Evolutionary conservation across 2,329 filamentous ascomycete genomes (phyloP), one percentile per base, ranked within the genome.

Genomic region (Chrysosporium queenslandicum): DNA sequence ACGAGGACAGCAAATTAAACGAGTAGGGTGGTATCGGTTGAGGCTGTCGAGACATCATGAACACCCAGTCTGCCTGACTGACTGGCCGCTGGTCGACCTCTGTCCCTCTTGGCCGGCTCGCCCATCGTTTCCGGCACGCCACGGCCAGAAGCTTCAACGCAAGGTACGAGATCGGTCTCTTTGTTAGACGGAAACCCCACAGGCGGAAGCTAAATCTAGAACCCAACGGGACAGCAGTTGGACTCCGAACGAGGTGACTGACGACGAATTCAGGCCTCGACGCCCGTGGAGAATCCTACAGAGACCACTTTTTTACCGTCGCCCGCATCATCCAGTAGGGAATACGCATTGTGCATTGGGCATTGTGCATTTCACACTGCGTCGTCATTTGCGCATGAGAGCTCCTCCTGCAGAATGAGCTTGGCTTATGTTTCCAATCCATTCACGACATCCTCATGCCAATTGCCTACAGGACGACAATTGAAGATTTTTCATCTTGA

Each of bases 11-110:
- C 23, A 50, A 50, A 32, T 42, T 23, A 42, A 41, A 50, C 37
- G 27, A 36, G 37, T 36, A 42, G 47, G 47, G 47, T 50, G 37
- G 36, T 34, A 50, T 50, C 47, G 47, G 47, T 30, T 50, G 23
- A 41, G 14, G 2, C 21, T 14, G 36, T 34, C 43, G 14, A 29
- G 18, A 37, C n/a, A 48, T 39, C 34, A 29, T 48, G 32, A 39
- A 2, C 20, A 12, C 30, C 18, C 45, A 34, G 29, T 37, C 30
- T 11, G 11, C 16, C 29, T 47, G 45, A 36, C 20, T 18, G 18
- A 14, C 8, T 34, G 45, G 27, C 45, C 45, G 45, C 7, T 18
- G 45, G 45, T 37, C 14, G 32, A 12, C 30, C 29, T 37, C 14
- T n/a, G 9, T n/a, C 45, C 21, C 45, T 18, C 27, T 25, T 47